Percentiles rank a stretch among this genome's conserved stretches.
phyloP scores from a whole-genome alignment of 2,329 filamentous ascomycete species.

The Trichoderma afroharzianum region DNA sequence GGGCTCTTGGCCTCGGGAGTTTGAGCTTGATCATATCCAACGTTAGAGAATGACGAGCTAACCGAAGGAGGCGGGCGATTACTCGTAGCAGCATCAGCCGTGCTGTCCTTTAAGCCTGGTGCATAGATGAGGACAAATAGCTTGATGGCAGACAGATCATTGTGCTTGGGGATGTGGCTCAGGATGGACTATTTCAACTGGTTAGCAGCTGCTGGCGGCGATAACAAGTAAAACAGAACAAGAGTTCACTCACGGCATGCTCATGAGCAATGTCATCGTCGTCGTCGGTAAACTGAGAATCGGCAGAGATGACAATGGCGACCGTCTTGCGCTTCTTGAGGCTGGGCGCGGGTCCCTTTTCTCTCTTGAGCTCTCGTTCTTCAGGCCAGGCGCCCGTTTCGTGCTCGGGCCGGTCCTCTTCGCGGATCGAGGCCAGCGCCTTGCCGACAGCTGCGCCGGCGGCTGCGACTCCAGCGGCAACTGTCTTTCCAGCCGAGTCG shows the following conservation, averaged over 20 bases:
- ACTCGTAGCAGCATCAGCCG: conserved; percentile 48
- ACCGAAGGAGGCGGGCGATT: conserved; percentile 60
- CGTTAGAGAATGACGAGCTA: conserved; percentile 84
- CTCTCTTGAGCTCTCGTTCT: conserved; percentile 69
- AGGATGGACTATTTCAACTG: conserved; percentile 64
- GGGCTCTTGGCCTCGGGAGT: conserved; percentile 62
- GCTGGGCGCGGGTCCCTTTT: conserved; percentile 35
- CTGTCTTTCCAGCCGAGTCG: conserved; percentile 75
- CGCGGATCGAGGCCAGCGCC: conserved; percentile 75
- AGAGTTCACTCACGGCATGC: conserved; percentile 66
- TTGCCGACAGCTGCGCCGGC: conserved; percentile 79
- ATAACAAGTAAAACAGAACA: no score
- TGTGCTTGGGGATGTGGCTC: conserved; percentile 77
- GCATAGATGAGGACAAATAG: conserved; percentile 89
- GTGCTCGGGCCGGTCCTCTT: conserved; percentile 78
- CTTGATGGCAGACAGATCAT: conserved; percentile 68
- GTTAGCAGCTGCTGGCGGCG: conserved; percentile 16
- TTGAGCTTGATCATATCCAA: conserved; percentile 68
- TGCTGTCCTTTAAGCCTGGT: conserved; percentile 68
- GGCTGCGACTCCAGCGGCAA: conserved; percentile 77
- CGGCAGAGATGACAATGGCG: conserved; percentile 84
- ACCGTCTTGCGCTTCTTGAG: conserved; percentile 67
- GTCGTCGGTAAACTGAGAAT: conserved; percentile 56
- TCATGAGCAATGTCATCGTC: conserved; percentile 64
- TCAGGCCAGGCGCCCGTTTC: conserved; percentile 93